These are phyloP conservation scores for Septoria linicola DNA, from an alignment of 2,329 filamentous ascomycete genomes.

Conservation along the genomic window DNA sequence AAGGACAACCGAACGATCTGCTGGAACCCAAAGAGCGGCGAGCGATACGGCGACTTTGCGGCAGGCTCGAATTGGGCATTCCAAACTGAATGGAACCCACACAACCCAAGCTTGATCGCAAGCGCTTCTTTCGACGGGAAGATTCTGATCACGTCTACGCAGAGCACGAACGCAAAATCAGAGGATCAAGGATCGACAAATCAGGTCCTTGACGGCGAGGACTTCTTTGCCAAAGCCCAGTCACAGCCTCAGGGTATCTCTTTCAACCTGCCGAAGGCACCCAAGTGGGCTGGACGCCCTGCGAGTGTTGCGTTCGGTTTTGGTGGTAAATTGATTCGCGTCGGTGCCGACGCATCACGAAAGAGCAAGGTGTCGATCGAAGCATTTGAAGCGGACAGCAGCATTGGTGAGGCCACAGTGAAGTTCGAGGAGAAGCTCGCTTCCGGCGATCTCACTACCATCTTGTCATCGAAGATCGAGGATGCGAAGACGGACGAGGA, in stretches of 20 bases:
- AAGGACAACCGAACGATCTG: conserved; percentile 95
- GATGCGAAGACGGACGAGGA: conserved; percentile 81
- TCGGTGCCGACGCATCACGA: conserved; percentile 64
- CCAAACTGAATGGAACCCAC: conserved; percentile 88
- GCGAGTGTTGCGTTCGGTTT: conserved; percentile 90
- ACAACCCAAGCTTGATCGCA: conserved; percentile 86
- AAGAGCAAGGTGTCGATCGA: conserved; percentile 79
- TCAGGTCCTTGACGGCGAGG: conserved; percentile 77
- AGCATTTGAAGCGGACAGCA: conserved; percentile 83
- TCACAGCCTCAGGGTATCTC: conserved; percentile 85
- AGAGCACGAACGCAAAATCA: conserved; percentile 80
- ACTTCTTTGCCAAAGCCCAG: conserved; percentile 94
- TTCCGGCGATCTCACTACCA: conserved; percentile 70
- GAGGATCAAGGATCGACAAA: conserved; percentile 62
- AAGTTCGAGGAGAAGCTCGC: conserved; percentile 82
- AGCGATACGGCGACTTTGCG: conserved; percentile 85
- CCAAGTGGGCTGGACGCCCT: conserved; percentile 85
- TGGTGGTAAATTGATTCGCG: conserved; percentile 83
- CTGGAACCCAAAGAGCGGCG: conserved; percentile 93
- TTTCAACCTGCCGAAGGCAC: conserved; percentile 81
- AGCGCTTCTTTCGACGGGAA: conserved; percentile 97
- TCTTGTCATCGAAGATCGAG: conserved; percentile 77
- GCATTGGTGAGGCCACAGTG: conserved; percentile 78
- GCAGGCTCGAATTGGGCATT: conserved; percentile 99
- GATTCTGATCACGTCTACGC: conserved; percentile 87